Base-by-base conservation (phyloP, 352 stramenopile genomes). In the Thalassiosira exigua region DNA sequence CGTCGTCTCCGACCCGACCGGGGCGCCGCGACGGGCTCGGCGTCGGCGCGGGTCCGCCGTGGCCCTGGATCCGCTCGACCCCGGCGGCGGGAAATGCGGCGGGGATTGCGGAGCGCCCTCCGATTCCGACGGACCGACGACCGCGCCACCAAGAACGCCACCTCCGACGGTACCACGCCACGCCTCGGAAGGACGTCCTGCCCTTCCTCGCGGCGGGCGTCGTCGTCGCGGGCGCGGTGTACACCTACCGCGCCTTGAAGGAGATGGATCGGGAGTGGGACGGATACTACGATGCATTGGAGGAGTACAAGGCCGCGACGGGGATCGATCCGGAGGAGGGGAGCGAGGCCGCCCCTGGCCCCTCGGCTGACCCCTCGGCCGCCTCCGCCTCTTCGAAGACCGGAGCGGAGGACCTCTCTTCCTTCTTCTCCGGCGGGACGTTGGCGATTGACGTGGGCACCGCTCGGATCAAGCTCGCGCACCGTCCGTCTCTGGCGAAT, bases 191-290 rank as follows among this genome's bases (percentile, higher is more conserved):
- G 59, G 81, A 91, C 69, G 88, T 93, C 46, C 27, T 93, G 14
- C 88, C 88, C 0, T 61, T 93, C 17, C 29, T 93, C 22, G 79
- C 60, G 3, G 71, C 67, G 4, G 84, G 68, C 17, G 19, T 75
- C n/a, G n/a, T 91, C 0, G 79, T 44, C 2, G 14, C 74, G 7
- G 29, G 66, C 3, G 54, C 75, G 0, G 53, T 92, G 1, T 93
- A 91, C 56, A 83, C 79, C 17, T 91, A 80, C 58, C 81, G 81
- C 14, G 79, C 88, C 9, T 59, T 91, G 3, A 61, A 85, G 50
- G 81, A 89, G 54, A 92, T 93, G 81, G 85, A 93, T 59, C 39
- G 69, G 27, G 88, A 93, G 51, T 90, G 86, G 85, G 84, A 91
- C 41, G 85, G 92, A n/a, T 93, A 93, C 79, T 72, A 91, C 30